phyloP scores from a whole-genome alignment of 768 basidiomycete genomes.

The Xerocomus spinulosus region DNA sequence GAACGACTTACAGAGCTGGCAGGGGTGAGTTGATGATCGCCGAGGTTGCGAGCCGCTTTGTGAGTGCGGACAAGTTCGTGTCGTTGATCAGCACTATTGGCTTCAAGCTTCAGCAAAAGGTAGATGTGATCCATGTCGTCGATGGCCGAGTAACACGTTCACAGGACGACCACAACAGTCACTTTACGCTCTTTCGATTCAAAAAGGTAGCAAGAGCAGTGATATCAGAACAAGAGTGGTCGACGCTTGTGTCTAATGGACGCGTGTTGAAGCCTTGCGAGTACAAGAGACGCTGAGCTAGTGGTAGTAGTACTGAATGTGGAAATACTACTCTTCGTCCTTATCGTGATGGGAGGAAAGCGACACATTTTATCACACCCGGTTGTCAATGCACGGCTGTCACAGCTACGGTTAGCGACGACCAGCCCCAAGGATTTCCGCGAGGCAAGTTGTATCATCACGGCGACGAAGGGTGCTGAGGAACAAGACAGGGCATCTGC shows the following conservation, averaged over 20 bases:
- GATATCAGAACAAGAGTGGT: constrained; percentile 59
- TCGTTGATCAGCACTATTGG: constrained; percentile 62
- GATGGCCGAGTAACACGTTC: constrained; percentile 1
- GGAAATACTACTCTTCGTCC: neutral
- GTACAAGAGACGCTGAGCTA: constrained; percentile 75
- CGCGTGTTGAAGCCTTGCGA: constrained; percentile 80
- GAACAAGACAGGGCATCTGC: constrained; percentile 56
- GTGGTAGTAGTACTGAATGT: neutral
- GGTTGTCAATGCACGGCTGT: constrained; percentile 66
- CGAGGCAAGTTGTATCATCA: constrained; percentile 44
- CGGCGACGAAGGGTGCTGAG: constrained; percentile 5
- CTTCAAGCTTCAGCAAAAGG: constrained; percentile 69
- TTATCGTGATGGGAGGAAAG: constrained; percentile 29
- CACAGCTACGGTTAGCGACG: constrained; percentile 57
- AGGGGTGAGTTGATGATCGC: constrained; percentile 85
- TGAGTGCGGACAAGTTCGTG: constrained; percentile 60
- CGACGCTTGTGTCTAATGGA: constrained; percentile 46
- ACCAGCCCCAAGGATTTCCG: constrained; percentile 74
- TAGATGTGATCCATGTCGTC: constrained; percentile 23
- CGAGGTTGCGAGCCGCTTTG: constrained; percentile 84
- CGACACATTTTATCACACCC: constrained; percentile 65
- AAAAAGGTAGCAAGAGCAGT: constrained; percentile 48
- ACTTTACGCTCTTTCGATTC: constrained; percentile 85
- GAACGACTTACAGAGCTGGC: constrained; percentile 8
- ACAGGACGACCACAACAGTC: constrained; percentile 77